Percentiles rank a stretch among this genome's conserved stretches.
phyloP scores from a whole-genome alignment of 306 rosid species.

The Malus asiatica region DNA sequence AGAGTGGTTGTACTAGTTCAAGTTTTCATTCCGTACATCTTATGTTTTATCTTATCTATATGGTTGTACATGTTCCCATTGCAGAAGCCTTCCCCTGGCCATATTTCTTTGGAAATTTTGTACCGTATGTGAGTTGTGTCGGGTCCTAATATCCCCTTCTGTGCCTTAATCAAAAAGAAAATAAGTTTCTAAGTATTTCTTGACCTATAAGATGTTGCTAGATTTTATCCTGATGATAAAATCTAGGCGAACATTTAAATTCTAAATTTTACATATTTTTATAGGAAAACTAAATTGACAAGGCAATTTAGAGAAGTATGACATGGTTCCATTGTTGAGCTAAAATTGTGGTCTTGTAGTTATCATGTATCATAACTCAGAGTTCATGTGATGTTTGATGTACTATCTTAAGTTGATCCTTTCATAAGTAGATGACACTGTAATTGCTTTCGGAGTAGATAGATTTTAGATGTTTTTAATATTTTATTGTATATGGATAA shows the following conservation, averaged over 20 bases:
- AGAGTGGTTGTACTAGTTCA: background rate
- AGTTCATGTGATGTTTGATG: background rate
- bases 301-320: background rate
- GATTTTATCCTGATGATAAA: background rate
- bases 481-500: constrained; percentile 7
- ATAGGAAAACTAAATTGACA: background rate
- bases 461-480: constrained; percentile 7
- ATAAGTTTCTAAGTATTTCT: background rate
- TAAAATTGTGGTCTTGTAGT: background rate
- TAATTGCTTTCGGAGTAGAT: background rate
- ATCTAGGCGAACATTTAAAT: background rate
- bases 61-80: background rate
- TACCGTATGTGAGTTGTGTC: background rate
- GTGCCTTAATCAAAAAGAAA: background rate
- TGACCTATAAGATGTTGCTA: background rate
- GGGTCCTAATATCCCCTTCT: background rate
- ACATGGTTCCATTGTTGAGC: background rate
- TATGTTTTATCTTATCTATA: background rate
- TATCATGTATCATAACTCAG: background rate
- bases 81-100: background rate
- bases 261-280: too few relatives aligned
- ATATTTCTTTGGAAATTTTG: background rate
- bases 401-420: background rate
- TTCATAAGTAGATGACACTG: constrained; percentile 1
- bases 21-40: background rate